A percentile compares a stretch with the other conserved stretches of the same genome.
These are phyloP conservation scores for Sophora flavescens DNA, from an alignment of 306 rosid genomes.

Conservation along the genomic window DNA sequence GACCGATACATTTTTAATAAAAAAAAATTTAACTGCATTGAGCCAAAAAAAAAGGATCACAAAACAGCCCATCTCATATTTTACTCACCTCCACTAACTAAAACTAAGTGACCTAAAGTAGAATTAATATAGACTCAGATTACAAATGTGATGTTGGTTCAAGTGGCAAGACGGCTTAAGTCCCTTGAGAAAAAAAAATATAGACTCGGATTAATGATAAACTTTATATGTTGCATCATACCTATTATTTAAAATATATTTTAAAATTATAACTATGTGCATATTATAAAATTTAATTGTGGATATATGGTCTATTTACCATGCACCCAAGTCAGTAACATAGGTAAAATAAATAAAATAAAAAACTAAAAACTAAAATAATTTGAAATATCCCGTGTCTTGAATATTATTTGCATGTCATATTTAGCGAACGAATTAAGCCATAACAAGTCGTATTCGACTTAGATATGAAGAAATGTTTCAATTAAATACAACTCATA, in stretches of 20 bases:
- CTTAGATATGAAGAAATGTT: slow-evolving; percentile 30
- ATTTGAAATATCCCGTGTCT: background rate
- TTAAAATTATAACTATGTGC: background rate
- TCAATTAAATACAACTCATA: slow-evolving; percentile 32
- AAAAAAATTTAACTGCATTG: too few relatives aligned
- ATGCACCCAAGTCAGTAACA: background rate
- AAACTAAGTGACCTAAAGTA: too few relatives aligned
- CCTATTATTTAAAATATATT: background rate
- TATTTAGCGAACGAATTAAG: slow-evolving; percentile 33
- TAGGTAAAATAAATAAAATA: background rate
- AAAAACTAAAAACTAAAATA: background rate
- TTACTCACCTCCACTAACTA: too few relatives aligned
- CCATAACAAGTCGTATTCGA: slow-evolving; percentile 23
- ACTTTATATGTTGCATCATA: background rate
- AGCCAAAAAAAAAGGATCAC: too few relatives aligned
- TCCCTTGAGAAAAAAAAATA: too few relatives aligned
- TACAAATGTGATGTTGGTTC: too few relatives aligned
- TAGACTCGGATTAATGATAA: background rate
- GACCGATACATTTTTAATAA: too few relatives aligned
- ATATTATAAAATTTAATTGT: background rate
- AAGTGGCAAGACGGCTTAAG: too few relatives aligned
- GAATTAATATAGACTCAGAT: too few relatives aligned
- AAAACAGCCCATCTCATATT: too few relatives aligned
- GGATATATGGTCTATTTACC: background rate
- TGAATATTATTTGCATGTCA: background rate